Conservation (phyloP, 352 stramenopile species). For the Phytophthora pisi region DNA sequence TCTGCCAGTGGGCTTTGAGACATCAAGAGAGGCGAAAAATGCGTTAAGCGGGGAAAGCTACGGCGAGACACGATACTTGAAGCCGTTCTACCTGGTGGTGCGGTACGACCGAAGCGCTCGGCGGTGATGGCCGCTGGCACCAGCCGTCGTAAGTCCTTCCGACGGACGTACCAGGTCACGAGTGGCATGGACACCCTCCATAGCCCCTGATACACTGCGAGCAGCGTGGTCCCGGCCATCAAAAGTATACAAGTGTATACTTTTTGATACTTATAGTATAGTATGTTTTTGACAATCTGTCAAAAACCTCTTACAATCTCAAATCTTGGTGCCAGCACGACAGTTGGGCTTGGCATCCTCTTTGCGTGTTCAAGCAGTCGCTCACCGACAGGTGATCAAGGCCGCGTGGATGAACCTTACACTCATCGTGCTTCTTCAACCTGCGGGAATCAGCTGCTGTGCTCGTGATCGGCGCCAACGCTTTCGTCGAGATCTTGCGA, state of each 20-base stretch:
- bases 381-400: constrained; percentile 1
- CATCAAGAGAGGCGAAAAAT: constrained; percentile 1
- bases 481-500: background rate
- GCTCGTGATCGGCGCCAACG: background rate
- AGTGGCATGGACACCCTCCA: constrained; percentile 61
- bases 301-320: no score
- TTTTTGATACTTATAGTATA: no score
- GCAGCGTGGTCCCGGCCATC: constrained; percentile 18
- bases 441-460: background rate
- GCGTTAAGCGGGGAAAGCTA: background rate
- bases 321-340: no score
- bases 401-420: constrained; percentile 24
- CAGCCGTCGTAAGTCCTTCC: constrained; percentile 51
- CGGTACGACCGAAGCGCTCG: constrained; percentile 63
- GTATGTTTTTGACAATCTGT: no score
- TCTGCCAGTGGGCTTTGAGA: constrained; percentile 25
- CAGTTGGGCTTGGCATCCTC: no score
- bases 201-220: constrained; percentile 52
- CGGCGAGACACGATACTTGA: background rate
- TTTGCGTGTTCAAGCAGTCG: background rate
- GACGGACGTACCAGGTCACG: constrained; percentile 55
- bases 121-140: constrained; percentile 40
- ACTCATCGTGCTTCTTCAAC: constrained; percentile 22
- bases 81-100: constrained; percentile 35
- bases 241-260: no score